A percentile compares a stretch with the other conserved stretches of the same genome.
Evolutionary conservation across 441 rosid species (phyloP).

Genomic region (Aleurites moluccanus): DNA sequence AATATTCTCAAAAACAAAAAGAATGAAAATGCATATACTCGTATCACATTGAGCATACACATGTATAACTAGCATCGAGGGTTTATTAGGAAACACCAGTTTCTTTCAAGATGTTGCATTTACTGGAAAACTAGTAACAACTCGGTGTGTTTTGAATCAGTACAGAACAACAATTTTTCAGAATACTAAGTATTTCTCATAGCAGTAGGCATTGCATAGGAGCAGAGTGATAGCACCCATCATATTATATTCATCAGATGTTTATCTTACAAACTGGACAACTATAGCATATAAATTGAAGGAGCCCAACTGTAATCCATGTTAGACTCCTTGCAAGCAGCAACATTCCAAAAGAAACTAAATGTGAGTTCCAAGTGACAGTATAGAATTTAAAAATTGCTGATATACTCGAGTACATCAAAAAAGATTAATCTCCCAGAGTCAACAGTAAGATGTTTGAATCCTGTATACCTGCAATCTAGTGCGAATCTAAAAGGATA

Average conservation of each 20-base stretch:
- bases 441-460: neutral
- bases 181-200: neutral
- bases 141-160: neutral
- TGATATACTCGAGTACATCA: neutral
- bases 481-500: neutral
- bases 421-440: neutral
- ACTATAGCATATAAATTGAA: neutral
- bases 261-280: neutral
- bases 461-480: neutral
- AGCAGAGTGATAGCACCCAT: neutral
- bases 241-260: neutral
- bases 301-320: neutral
- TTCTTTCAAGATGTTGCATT: neutral
- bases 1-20: constrained; percentile 10
- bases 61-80: neutral
- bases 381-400: neutral
- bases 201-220: neutral
- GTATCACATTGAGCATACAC: neutral
- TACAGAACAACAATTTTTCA: neutral
- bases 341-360: neutral
- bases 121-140: neutral
- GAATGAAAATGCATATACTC: no score
- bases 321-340: neutral
- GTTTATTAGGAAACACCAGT: neutral
- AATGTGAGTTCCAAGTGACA: neutral